A percentile compares a stretch with the other conserved stretches of the same genome.
Conservation (phyloP, 1,139 yeast genomes). For the Hemisphaericaspora xylanilytica region DNA sequence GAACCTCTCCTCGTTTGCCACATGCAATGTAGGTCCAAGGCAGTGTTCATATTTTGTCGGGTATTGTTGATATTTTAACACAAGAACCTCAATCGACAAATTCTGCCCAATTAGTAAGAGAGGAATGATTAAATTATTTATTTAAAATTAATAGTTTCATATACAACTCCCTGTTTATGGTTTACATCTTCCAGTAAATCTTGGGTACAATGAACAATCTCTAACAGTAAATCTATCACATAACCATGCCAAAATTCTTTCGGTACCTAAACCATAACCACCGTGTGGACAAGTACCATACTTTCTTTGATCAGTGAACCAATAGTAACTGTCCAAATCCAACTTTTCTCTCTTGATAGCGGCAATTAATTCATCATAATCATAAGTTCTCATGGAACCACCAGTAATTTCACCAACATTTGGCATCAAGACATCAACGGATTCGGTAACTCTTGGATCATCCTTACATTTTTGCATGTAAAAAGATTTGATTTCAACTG, state of each 20-base stretch:
- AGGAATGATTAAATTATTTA: no score
- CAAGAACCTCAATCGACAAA: no score
- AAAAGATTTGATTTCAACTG: conserved; percentile 94
- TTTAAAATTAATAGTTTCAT: no score
- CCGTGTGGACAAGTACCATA: conserved; percentile 99
- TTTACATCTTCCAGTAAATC: conserved; percentile 96
- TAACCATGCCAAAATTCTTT: conserved; percentile 96
- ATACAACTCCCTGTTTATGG: conserved; percentile 48
- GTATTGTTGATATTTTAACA: no score
- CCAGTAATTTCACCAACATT: conserved; percentile 98
- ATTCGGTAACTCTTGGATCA: conserved; percentile 93
- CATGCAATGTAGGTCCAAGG: no score
- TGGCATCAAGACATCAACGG: conserved; percentile 98
- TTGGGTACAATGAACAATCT: conserved; percentile 96
- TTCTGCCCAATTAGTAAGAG: no score
- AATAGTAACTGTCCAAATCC: conserved; percentile 77
- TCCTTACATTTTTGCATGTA: conserved; percentile 93
- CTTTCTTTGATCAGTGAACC: conserved; percentile 94
- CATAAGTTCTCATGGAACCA: conserved; percentile 96
- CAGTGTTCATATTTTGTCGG: no score
- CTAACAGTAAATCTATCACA: conserved; percentile 97
- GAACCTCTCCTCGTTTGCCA: no score
- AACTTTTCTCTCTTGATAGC: conserved; percentile 93
- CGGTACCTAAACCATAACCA: conserved; percentile 98
- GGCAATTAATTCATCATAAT: conserved; percentile 75